Evolutionary conservation across 768 basidiomycete species (phyloP), one percentile per base, ranked within the genome.

Genomic region (Lentinula lateritia): DNA sequence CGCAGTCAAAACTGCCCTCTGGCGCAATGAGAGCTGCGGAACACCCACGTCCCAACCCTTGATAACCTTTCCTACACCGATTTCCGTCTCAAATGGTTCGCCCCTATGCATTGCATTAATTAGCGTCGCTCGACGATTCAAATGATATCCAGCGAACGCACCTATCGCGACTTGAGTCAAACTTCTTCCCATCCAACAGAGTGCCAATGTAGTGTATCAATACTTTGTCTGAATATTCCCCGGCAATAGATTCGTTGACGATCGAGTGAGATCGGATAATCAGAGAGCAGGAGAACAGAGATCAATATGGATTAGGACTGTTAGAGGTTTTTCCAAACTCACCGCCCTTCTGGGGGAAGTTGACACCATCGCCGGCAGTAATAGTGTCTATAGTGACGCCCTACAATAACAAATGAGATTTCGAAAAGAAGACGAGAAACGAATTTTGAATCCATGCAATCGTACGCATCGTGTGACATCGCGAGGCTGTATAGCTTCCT

Each of bases 1-100:
- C 50, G 83, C 84, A 4, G 72, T 87, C 38, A 93, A 70, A n/a
- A 69, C 65, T 8, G 91, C 93, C 72, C 88, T 93, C 73, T 89
- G 67, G 65, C 91, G 90, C 35, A 91, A 39, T 15, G 90, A 91
- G 63, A 95, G 76, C 75, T 92, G 79, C 3, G 81, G 84, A 16
- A 95, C 91, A 88, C 93, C 93, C 72, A 93, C 91, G 69, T 95
- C 93, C 93, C 92, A 95, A 34, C 93, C 92, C 69, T 80, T 88
- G 75, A 95, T 94, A 52, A 95, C 93, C 69, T 87, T 86, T 7
- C 90, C 89, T 16, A 86, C 76, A 53, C 93, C 92, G 64, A 93
- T 93, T 70, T 83, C 68, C 4, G 90, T 92, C 64, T 73, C 67
- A 71, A 94, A 93, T 0, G 91, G 83, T 0, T 5, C 3, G 0